These are phyloP conservation scores for Daldinia eschscholtzii DNA, from an alignment of 2,329 filamentous ascomycete genomes.

Conservation along the genomic window DNA sequence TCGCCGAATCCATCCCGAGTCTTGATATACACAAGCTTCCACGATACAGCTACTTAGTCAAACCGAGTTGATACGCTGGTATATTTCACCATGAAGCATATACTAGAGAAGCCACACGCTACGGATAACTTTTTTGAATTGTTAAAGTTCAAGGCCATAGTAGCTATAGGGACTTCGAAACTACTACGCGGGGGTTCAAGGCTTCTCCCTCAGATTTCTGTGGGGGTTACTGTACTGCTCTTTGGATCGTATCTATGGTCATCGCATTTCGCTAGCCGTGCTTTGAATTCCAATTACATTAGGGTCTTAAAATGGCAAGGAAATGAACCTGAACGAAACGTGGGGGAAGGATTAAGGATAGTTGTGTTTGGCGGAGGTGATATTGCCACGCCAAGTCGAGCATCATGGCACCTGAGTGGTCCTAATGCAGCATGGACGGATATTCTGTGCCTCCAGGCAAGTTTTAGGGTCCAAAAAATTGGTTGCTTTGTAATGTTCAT, in stretches of 20 bases:
- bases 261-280: constrained; percentile 19
- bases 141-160: constrained; percentile 32
- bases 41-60: neutral
- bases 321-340: constrained; percentile 8
- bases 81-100: constrained; percentile 8
- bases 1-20: neutral
- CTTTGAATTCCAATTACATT: constrained; percentile 22
- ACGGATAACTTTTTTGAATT: constrained; percentile 27
- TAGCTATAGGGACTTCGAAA: constrained; percentile 35
- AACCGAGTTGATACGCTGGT: neutral
- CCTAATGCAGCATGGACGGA: constrained; percentile 59
- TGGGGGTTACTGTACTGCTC: constrained; percentile 39
- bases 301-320: constrained; percentile 31
- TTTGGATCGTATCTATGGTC: constrained; percentile 40
- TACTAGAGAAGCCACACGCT: constrained; percentile 12
- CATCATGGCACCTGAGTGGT: constrained; percentile 31
- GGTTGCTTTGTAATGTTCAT: neutral
- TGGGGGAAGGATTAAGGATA: constrained; percentile 58
- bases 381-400: constrained; percentile 56
- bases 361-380: constrained; percentile 67
- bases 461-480: constrained; percentile 14
- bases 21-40: neutral
- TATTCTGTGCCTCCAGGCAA: constrained; percentile 62
- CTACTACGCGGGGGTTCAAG: constrained; percentile 41
- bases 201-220: constrained; percentile 41